These are phyloP conservation scores for Diaporthe sp. DNA, from an alignment of 2,329 filamentous ascomycete species.

Conservation along the genomic window DNA sequence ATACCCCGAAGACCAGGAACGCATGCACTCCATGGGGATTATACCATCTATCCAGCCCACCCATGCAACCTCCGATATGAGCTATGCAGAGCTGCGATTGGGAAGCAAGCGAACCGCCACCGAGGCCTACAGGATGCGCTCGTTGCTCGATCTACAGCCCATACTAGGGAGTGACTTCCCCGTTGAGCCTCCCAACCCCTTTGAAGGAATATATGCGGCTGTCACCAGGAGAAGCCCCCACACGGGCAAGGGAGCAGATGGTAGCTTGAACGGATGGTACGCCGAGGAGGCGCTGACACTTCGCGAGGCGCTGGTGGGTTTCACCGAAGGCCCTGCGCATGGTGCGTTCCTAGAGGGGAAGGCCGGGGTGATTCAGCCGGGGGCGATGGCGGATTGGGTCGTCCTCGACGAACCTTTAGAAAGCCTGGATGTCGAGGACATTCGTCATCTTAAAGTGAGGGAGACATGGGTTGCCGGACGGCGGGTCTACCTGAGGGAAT, in stretches of 20 bases:
- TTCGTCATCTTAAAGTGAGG: slow-evolving; percentile 68
- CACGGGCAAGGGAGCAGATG: slow-evolving; percentile 64
- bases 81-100: slow-evolving; percentile 73
- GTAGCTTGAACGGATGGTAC: slow-evolving; percentile 70
- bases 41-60: slow-evolving; percentile 80
- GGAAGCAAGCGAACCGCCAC: slow-evolving; percentile 66
- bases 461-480: slow-evolving; percentile 79
- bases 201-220: slow-evolving; percentile 78
- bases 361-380: slow-evolving; percentile 71
- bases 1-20: slow-evolving; percentile 73
- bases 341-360: slow-evolving; percentile 71
- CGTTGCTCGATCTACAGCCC: slow-evolving; percentile 66
- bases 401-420: slow-evolving; percentile 74
- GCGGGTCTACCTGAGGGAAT: slow-evolving; percentile 59
- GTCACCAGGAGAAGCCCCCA: slow-evolving; percentile 72
- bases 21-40: slow-evolving; percentile 71
- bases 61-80: slow-evolving; percentile 80
- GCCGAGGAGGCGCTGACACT: slow-evolving; percentile 70
- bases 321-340: slow-evolving; percentile 71
- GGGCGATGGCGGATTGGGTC: slow-evolving; percentile 78
- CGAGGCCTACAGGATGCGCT: slow-evolving; percentile 77
- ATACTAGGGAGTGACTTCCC: slow-evolving; percentile 80
- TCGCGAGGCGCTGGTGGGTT: slow-evolving; percentile 72
- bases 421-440: slow-evolving; percentile 61
- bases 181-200: slow-evolving; percentile 77